Conservation (phyloP, 805 yeast genomes). For the Yarrowia deformans region DNA sequence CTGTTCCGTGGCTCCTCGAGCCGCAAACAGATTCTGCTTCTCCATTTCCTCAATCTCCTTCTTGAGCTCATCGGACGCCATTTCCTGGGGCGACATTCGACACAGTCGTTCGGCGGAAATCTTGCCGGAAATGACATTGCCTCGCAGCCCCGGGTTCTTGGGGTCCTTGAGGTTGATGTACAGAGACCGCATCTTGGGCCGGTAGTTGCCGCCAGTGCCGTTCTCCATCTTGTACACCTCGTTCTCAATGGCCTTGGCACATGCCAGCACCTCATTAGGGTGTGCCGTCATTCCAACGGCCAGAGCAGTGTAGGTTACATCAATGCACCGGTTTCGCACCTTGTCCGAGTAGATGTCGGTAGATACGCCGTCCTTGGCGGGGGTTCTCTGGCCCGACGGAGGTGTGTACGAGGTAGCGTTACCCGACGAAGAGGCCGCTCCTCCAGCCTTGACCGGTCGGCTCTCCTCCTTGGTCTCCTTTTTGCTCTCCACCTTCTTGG, state of each 20-base stretch:
- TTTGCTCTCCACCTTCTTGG: constrained; percentile 41
- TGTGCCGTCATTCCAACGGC: constrained; percentile 76
- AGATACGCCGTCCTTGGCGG: constrained; percentile 80
- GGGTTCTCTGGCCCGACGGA: constrained; percentile 68
- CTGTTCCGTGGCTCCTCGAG: constrained; percentile 96
- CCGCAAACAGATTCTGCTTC: constrained; percentile 89
- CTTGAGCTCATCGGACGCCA: constrained; percentile 92
- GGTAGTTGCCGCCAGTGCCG: constrained; percentile 55
- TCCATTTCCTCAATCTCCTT: constrained; percentile 84
- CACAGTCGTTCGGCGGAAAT: constrained; percentile 71
- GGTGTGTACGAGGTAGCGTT: constrained; percentile 52
- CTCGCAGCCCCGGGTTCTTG: constrained; percentile 84
- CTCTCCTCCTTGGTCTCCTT: constrained; percentile 12
- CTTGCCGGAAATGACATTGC: constrained; percentile 69
- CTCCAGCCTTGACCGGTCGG: constrained; percentile 37
- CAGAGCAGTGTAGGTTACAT: constrained; percentile 85
- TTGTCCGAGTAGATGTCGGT: constrained; percentile 73
- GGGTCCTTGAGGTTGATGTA: constrained; percentile 88
- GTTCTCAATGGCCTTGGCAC: constrained; percentile 75
- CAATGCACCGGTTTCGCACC: constrained; percentile 83
- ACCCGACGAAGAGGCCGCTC: background rate
- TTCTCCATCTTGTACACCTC: constrained; percentile 69
- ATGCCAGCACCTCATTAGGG: constrained; percentile 64
- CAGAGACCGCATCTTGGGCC: constrained; percentile 80
- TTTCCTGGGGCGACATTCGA: constrained; percentile 87